Evolutionary conservation across 192 early-diverging fungal species (phyloP).

Genomic region (Pilobolus umbonatus): DNA sequence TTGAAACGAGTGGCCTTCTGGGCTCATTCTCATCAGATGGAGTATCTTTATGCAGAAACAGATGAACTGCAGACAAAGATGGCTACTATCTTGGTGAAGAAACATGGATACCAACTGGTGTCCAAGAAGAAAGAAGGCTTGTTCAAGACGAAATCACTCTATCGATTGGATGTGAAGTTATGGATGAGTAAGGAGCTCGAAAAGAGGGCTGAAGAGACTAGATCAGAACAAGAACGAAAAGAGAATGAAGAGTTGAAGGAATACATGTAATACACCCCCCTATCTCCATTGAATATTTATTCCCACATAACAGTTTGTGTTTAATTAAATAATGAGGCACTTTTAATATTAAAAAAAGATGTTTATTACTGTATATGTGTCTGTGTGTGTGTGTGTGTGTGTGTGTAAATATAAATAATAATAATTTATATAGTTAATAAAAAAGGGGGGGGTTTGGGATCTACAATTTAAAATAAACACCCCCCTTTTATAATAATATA

Average conservation of each 20-base stretch:
- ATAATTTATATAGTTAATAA: too few relatives aligned
- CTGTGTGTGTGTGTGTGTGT: too few relatives aligned
- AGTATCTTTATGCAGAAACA: constrained; percentile 33
- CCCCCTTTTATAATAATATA: too few relatives aligned
- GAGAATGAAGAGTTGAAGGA: constrained; percentile 27
- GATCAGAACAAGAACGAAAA: constrained; percentile 4
- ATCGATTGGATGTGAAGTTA: constrained; percentile 31
- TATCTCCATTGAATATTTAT: too few relatives aligned
- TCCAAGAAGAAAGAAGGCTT: constrained; percentile 18
- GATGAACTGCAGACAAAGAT: constrained; percentile 26
- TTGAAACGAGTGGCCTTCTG: constrained; percentile 33
- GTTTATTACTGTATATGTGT: too few relatives aligned
- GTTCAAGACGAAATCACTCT: constrained; percentile 18
- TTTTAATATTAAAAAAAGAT: too few relatives aligned
- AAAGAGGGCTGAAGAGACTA: constrained; percentile 6
- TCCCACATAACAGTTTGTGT: too few relatives aligned
- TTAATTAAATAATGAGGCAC: too few relatives aligned
- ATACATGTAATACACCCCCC: constrained; percentile 23
- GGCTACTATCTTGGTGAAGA: constrained; percentile 22
- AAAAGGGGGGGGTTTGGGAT: too few relatives aligned
- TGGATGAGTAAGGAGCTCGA: constrained; percentile 27
- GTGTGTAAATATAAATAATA: too few relatives aligned
- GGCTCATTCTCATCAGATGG: constrained; percentile 29
- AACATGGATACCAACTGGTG: constrained; percentile 24
- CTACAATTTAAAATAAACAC: too few relatives aligned